Conservation (phyloP, 257 asterid genomes). For the Rehmannia glutinosa region DNA sequence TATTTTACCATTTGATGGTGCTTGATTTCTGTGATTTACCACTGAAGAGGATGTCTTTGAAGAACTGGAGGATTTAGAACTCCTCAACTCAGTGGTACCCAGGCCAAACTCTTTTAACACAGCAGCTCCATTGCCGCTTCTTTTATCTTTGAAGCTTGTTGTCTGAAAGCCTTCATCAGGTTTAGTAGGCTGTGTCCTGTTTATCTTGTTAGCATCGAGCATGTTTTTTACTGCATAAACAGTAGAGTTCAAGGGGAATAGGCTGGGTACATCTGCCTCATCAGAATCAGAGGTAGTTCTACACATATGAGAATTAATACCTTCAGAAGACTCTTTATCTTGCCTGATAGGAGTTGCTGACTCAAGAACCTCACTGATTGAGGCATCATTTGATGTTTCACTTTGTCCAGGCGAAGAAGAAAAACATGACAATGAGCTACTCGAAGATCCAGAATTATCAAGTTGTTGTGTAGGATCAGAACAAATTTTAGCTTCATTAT, state of each 20-base stretch:
- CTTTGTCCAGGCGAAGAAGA: constrained; percentile 29
- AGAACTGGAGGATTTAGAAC: constrained; percentile 14
- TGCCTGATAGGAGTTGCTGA: constrained; percentile 15
- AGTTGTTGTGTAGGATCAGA: constrained; percentile 18
- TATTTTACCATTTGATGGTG: constrained; percentile 3
- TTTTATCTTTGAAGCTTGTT: constrained; percentile 11
- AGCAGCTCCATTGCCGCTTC: background rate
- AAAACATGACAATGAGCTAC: constrained; percentile 26
- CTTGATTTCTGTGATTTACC: constrained; percentile 15
- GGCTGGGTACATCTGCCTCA: constrained; percentile 15
- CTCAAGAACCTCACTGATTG: constrained; percentile 24
- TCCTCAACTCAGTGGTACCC: constrained; percentile 12
- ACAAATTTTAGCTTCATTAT: constrained; percentile 16
- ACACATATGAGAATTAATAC: constrained; percentile 6
- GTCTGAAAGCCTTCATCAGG: constrained; percentile 16
- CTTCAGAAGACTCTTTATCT: constrained; percentile 16
- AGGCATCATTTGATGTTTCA: constrained; percentile 31
- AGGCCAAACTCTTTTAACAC: constrained; percentile 4
- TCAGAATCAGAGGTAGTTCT: constrained; percentile 26
- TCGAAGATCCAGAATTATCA: constrained; percentile 28
- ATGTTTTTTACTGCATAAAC: constrained; percentile 6
- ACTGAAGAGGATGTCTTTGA: constrained; percentile 11
- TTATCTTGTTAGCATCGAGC: background rate
- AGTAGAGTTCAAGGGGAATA: constrained; percentile 8
- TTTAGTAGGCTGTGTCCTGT: background rate